These are phyloP conservation scores for Emericellopsis atlantica DNA, from an alignment of 2,329 filamentous ascomycete species.

Conservation along the genomic window DNA sequence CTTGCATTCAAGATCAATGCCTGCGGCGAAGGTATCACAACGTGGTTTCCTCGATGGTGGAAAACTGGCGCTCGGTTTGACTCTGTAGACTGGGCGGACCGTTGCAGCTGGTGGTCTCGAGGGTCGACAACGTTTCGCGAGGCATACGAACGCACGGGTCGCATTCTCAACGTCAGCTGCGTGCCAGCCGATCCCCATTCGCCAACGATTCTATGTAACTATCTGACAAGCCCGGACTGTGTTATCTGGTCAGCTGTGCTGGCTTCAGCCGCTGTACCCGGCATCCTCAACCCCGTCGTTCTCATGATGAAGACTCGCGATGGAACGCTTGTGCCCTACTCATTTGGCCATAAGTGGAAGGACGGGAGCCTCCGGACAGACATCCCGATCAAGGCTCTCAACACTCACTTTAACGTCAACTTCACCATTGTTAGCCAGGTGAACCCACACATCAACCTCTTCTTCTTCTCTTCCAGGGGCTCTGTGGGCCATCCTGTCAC, in stretches of 20 bases:
- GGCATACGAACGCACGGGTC: slow-evolving; percentile 84
- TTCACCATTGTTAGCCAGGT: slow-evolving; percentile 85
- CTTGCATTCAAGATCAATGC: slow-evolving; percentile 77
- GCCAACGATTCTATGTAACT: slow-evolving; percentile 84
- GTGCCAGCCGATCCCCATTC: slow-evolving; percentile 93
- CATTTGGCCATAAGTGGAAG: slow-evolving; percentile 98
- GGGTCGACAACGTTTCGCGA: slow-evolving; percentile 92
- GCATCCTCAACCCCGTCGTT: slow-evolving; percentile 89
- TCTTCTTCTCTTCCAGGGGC: slow-evolving; percentile 94
- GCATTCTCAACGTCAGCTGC: slow-evolving; percentile 91
- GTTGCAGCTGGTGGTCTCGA: slow-evolving; percentile 78
- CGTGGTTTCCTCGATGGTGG: slow-evolving; percentile 81
- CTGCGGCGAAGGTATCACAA: slow-evolving; percentile 63
- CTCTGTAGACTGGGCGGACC: slow-evolving; percentile 77
- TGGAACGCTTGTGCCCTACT: slow-evolving; percentile 74
- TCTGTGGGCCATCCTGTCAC: slow-evolving; percentile 88
- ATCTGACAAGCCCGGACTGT: slow-evolving; percentile 88
- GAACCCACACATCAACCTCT: slow-evolving; percentile 95
- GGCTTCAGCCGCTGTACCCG: slow-evolving; percentile 88
- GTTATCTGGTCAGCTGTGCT: slow-evolving; percentile 97
- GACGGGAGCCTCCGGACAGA: slow-evolving; percentile 90
- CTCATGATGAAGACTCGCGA: slow-evolving; percentile 77
- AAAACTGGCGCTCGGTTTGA: slow-evolving; percentile 89
- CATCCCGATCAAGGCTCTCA: slow-evolving; percentile 86
- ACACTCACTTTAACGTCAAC: slow-evolving; percentile 96